Base-by-base conservation (phyloP, 306 rosid species). In the Dalbergia cochinchinensis region DNA sequence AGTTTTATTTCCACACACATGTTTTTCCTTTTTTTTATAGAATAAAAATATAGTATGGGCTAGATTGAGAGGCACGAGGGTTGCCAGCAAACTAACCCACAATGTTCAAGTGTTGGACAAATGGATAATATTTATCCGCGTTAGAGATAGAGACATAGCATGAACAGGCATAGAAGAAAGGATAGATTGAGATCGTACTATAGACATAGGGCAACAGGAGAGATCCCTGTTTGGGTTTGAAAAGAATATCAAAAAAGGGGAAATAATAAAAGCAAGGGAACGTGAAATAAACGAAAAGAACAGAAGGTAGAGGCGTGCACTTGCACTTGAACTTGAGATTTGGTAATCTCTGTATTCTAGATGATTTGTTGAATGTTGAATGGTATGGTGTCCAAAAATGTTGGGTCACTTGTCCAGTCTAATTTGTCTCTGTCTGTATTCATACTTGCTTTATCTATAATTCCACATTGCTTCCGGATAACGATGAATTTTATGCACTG, bases 231-330 rank as follows among this genome's bases (percentile, higher is more conserved):
- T 11, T 34, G 68, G 65, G 65, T 33, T 65, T 44, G 3, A 45
- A 20, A 45, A 42, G 42, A 60, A 26, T 3, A 60, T 47, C 0
- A 37, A 37, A 0, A 62, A 75, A 22, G 12, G 33, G 7, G 65
- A 0, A 60, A 20, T 20, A 42, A 74, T 6, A 42, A 41, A 74
- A 16, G 4, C 55, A 75, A 35, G 42, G 51, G 61, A 63, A 37
- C 59, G 19, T 69, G 6, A 7, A 67, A 45, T 41, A 48, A 20
- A 48, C n/a, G 31, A 65, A 65, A 7, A 34, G 11, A 77, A 76
- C 4, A 31, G 31, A 75, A 62, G 18, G 7, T 33, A 12, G 63
- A 63, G 41, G n/a, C 80, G 37, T 76, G 73, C 55, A 50, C n/a
- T 58, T 41, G n/a, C 68, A 59, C 13, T 5, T 7, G 5, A 62